phyloP scores from a whole-genome alignment of 352 stramenopile species.

The Pythium graminicola region DNA sequence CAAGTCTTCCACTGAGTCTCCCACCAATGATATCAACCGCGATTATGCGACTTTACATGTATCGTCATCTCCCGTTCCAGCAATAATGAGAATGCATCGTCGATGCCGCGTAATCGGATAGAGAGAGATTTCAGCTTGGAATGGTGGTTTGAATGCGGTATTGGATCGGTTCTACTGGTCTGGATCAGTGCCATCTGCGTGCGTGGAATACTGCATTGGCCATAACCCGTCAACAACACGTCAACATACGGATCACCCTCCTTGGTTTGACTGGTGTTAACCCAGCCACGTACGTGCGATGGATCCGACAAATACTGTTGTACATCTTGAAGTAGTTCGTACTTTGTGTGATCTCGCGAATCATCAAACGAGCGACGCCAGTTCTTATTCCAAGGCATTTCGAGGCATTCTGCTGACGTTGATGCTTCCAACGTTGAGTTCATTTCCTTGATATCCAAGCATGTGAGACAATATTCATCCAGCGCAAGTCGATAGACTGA shows the following conservation, averaged over 20 bases:
- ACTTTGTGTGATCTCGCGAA: not conserved
- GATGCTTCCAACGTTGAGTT: not conserved
- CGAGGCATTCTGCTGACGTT: not conserved
- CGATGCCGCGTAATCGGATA: not conserved
- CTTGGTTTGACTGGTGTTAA: too few species aligned
- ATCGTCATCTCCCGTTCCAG: too few species aligned
- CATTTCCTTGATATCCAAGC: conserved; percentile 1
- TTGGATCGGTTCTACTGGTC: too few species aligned
- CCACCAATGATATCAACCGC: too few species aligned
- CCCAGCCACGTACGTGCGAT: too few species aligned
- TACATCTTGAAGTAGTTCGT: not conserved
- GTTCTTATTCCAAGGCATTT: not conserved
- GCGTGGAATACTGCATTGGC: not conserved
- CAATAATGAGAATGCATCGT: too few species aligned
- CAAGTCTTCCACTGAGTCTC: conserved; percentile 6
- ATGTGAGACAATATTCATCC: conserved; percentile 3
- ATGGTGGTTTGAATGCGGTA: too few species aligned
- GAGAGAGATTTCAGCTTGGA: not conserved
- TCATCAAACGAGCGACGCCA: not conserved
- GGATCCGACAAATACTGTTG: not conserved
- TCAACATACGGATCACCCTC: too few species aligned
- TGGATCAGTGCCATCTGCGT: too few species aligned
- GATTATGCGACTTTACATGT: too few species aligned
- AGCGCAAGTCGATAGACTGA: conserved; percentile 1
- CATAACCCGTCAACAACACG: not conserved